Percentiles rank a stretch among this genome's conserved stretches.
phyloP scores from a whole-genome alignment of 2,329 filamentous ascomycete species.

The Trichothecium sympodiale region DNA sequence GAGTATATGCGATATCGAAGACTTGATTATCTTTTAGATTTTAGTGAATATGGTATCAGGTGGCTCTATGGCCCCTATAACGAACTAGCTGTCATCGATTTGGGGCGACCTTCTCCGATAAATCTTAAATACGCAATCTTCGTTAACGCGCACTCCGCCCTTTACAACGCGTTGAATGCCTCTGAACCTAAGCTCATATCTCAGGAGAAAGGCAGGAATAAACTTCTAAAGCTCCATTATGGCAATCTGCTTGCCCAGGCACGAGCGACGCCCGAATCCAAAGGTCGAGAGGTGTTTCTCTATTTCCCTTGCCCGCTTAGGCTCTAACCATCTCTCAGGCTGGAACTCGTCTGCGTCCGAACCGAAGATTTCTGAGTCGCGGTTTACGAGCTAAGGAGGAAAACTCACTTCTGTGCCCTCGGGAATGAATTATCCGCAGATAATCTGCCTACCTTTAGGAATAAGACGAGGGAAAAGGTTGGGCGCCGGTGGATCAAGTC shows the following conservation, averaged over 20 bases:
- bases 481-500: slow-evolving; percentile 36
- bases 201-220: slow-evolving; percentile 28
- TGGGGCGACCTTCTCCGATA: no score
- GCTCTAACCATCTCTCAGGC: slow-evolving; percentile 37
- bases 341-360: slow-evolving; percentile 31
- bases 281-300: slow-evolving; percentile 38
- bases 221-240: slow-evolving; percentile 41
- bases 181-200: slow-evolving; percentile 19
- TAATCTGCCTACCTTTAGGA: slow-evolving; percentile 15
- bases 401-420: slow-evolving; percentile 30
- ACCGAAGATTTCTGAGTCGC: slow-evolving; percentile 27
- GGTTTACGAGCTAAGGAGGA: slow-evolving; percentile 35
- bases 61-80: no score
- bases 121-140: no score
- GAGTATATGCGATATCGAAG: no score
- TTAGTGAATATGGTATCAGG: no score
- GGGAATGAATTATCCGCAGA: slow-evolving; percentile 20
- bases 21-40: no score
- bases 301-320: slow-evolving; percentile 26
- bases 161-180: slow-evolving; percentile 24
- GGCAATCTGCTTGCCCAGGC: slow-evolving; percentile 37
- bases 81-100: no score
- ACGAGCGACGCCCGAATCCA: slow-evolving; percentile 35
- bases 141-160: slow-evolving; percentile 27
- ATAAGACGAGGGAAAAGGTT: slow-evolving; percentile 37